Evolutionary conservation across 495 filamentous ascomycete species (phyloP).

Genomic region (Lasiosphaeriaceae sp.): DNA sequence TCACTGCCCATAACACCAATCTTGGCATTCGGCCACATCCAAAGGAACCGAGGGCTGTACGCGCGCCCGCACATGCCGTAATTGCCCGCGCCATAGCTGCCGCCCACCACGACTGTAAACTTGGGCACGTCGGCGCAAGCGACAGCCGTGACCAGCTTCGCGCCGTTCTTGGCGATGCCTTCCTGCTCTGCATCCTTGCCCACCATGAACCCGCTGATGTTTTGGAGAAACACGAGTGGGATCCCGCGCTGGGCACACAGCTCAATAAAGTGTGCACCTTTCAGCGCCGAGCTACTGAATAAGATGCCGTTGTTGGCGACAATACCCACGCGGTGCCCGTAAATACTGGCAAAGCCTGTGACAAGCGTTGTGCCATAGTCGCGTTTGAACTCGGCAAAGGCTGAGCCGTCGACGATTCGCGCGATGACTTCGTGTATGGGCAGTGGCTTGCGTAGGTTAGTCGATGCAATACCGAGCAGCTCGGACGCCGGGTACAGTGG

Average conservation of each 20-base stretch:
- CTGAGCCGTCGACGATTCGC: conserved; percentile 85
- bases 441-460: conserved; percentile 79
- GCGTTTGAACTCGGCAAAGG: conserved; percentile 92
- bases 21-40: conserved; percentile 96
- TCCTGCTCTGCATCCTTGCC: conserved; percentile 87
- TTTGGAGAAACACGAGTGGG: conserved; percentile 90
- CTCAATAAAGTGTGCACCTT: conserved; percentile 97
- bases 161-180: conserved; percentile 96
- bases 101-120: conserved; percentile 91
- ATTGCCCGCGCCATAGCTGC: conserved; percentile 75
- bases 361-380: conserved; percentile 88
- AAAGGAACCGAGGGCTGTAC: conserved; percentile 84
- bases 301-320: conserved; percentile 96
- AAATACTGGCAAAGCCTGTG: conserved; percentile 87
- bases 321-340: conserved; percentile 89
- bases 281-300: conserved; percentile 86
- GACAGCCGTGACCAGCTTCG: conserved; percentile 94
- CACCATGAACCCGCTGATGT: conserved; percentile 98
- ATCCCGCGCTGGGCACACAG: conserved; percentile 89
- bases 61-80: conserved; percentile 85
- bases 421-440: conserved; percentile 89
- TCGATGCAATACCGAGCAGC: conserved; percentile 81
- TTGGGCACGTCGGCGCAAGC: conserved; percentile 95
- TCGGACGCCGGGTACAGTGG: conserved; percentile 81
- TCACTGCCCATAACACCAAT: conserved; percentile 96